Evolutionary conservation across 306 rosid genomes (phyloP), one percentile per base, ranked within the genome.

Genomic region (Begonia fuchsioides): DNA sequence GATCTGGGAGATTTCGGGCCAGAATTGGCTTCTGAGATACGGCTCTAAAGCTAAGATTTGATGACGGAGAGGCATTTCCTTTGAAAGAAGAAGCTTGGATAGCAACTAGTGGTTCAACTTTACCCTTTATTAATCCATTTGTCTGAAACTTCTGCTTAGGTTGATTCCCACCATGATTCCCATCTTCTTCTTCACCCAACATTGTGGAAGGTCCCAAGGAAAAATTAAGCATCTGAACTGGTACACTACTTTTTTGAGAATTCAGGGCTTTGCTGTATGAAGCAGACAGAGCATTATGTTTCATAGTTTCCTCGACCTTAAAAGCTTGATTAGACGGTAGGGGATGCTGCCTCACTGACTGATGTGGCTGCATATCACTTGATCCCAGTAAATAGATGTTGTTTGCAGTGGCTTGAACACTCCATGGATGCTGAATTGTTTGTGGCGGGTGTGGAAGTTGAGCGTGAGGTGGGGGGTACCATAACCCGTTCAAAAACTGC

Each of bases 401-500:
- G 50, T 20, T 74, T 54, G 70, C 80, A 57, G 57, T 60, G 15
- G 17, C 56, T 17, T 68, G 81, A 4, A 63, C 68, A 32, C 74
- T 68, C 55, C 55, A 56, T 46, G 45, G 53, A 52, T 9, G 60
- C 43, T 57, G 62, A 32, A 52, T 52, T 48, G 60, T 17, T 49
- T 56, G 76, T 43, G 62, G 53, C 58, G 72, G 74, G 67, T 68
- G 72, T 72, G 82, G 76, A 68, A 73, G 63, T 71, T 73, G 87
- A 43, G 74, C 55, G 56, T 76, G 94, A 49, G 80, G 54, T 46
- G 82, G 38, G 64, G 82, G 38, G 64, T 64, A 72, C 72, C 52
- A 74, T 39, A 80, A 68, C 41, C 73, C 76, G 20, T 55, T 69
- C 17, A 73, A 55, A 39, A 76, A 40, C 56, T 73, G 77, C 45